phyloP scores from a whole-genome alignment of 768 basidiomycete genomes.

The Russula brevipes region DNA sequence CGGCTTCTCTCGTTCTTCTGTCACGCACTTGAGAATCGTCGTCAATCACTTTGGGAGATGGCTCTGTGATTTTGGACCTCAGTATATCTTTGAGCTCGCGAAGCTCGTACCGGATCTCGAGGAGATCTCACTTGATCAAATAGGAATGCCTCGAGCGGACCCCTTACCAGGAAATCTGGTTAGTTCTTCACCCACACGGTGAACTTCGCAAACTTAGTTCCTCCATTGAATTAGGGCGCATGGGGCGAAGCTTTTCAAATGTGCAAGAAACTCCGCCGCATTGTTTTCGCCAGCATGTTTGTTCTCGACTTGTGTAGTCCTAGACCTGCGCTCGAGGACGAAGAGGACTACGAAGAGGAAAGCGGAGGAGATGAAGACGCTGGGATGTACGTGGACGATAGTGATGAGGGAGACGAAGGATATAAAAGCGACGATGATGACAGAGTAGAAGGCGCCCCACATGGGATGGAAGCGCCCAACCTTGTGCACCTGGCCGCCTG shows the following conservation, averaged over 20 bases:
- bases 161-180: slow-evolving; percentile 13
- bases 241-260: slow-evolving; percentile 17
- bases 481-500: slow-evolving; percentile 14
- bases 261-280: slow-evolving; percentile 19
- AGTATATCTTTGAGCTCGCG: slow-evolving; percentile 8
- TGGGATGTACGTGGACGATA: slow-evolving; percentile 15
- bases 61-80: slow-evolving; percentile 12
- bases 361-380: neutral
- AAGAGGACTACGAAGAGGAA: neutral
- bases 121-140: slow-evolving; percentile 18
- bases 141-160: neutral
- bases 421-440: neutral
- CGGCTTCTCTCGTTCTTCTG: slow-evolving; percentile 7
- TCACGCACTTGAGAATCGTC: slow-evolving; percentile 17
- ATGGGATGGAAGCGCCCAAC: neutral
- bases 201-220: neutral
- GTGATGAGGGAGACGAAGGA: neutral
- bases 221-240: neutral
- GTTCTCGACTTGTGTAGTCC: slow-evolving; percentile 9
- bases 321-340: neutral
- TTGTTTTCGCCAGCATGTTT: slow-evolving; percentile 16
- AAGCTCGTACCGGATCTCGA: slow-evolving; percentile 9
- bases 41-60: slow-evolving; percentile 10
- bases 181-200: neutral
- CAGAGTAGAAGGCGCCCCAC: neutral